Conservation (phyloP, 2,329 filamentous ascomycete species). For the Phialocephala subalpina region DNA sequence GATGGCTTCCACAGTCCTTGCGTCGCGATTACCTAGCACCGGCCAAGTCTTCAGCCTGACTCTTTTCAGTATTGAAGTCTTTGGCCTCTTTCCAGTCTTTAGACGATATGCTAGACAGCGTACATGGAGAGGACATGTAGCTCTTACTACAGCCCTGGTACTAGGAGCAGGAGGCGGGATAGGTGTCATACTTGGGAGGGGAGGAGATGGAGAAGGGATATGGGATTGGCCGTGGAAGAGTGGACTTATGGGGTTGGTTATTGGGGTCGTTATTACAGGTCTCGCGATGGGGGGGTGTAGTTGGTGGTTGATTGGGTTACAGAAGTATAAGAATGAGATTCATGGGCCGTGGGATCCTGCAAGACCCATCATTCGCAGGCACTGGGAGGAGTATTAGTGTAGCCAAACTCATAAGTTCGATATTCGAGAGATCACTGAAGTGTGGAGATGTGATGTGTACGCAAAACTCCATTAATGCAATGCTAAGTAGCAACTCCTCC, state of each 20-base stretch:
- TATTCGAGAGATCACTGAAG: no score
- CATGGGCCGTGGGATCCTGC: constrained; percentile 98
- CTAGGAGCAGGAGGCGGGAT: constrained; percentile 82
- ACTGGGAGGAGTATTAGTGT: constrained; percentile 42
- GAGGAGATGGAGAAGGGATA: constrained; percentile 60
- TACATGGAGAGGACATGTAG: constrained; percentile 82
- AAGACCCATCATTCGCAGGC: constrained; percentile 80
- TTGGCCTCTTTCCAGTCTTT: constrained; percentile 97
- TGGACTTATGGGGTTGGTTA: constrained; percentile 69
- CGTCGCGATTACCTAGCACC: constrained; percentile 86
- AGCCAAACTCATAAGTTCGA: no score
- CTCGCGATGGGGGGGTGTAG: constrained; percentile 91
- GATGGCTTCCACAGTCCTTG: constrained; percentile 95
- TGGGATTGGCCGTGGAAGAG: constrained; percentile 51
- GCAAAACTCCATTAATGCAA: no score
- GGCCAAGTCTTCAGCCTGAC: constrained; percentile 95
- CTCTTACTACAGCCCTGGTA: constrained; percentile 79
- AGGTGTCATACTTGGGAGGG: constrained; percentile 63
- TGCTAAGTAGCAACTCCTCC: background rate
- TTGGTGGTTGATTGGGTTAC: constrained; percentile 97
- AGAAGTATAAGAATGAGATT: constrained; percentile 99
- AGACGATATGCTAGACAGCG: constrained; percentile 85
- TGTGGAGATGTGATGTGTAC: background rate
- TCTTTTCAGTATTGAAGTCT: constrained; percentile 96
- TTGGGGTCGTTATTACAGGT: constrained; percentile 77